These are phyloP conservation scores for Sextonia rubra DNA, from an alignment of 164 flowering plant species.

Conservation along the genomic window DNA sequence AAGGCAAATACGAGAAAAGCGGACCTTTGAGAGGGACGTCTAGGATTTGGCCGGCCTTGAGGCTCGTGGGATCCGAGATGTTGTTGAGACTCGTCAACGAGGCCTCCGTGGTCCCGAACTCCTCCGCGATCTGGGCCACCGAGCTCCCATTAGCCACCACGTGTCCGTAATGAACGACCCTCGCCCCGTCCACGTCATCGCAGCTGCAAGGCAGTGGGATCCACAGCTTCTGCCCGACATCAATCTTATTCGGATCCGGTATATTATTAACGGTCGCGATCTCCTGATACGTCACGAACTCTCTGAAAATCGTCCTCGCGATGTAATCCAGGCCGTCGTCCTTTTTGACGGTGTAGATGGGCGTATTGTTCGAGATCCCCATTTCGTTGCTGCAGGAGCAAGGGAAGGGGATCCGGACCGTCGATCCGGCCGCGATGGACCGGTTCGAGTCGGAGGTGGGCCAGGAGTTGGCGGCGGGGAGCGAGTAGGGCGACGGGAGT, in stretches of 20 bases:
- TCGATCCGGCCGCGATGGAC: constrained; percentile 19
- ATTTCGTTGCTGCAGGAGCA: constrained; percentile 58
- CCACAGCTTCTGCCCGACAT: constrained; percentile 38
- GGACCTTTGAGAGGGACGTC: constrained; percentile 75
- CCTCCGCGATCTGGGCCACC: constrained; percentile 41
- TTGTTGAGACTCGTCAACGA: constrained; percentile 42
- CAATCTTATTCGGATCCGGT: constrained; percentile 22
- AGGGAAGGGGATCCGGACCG: constrained; percentile 56
- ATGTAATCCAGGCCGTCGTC: constrained; percentile 53
- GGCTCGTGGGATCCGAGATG: constrained; percentile 25
- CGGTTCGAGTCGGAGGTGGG: constrained; percentile 31
- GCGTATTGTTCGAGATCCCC: constrained; percentile 46
- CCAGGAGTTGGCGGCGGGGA: constrained; percentile 63
- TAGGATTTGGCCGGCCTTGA: constrained; percentile 46
- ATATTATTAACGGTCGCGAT: constrained; percentile 48
- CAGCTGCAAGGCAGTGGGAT: constrained; percentile 89
- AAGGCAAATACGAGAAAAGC: neutral
- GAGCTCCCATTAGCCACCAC: constrained; percentile 43
- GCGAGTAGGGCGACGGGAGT: constrained; percentile 29
- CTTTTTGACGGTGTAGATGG: constrained; percentile 45
- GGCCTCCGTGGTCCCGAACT: constrained; percentile 33
- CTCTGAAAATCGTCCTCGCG: constrained; percentile 38
- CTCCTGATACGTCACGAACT: constrained; percentile 33
- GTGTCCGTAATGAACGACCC: constrained; percentile 63
- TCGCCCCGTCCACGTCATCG: constrained; percentile 43